Evolutionary conservation across 1,284 basidiomycete genomes (phyloP), one percentile per base, ranked within the genome.

Genomic region (Tetrapyrgos nigripes): DNA sequence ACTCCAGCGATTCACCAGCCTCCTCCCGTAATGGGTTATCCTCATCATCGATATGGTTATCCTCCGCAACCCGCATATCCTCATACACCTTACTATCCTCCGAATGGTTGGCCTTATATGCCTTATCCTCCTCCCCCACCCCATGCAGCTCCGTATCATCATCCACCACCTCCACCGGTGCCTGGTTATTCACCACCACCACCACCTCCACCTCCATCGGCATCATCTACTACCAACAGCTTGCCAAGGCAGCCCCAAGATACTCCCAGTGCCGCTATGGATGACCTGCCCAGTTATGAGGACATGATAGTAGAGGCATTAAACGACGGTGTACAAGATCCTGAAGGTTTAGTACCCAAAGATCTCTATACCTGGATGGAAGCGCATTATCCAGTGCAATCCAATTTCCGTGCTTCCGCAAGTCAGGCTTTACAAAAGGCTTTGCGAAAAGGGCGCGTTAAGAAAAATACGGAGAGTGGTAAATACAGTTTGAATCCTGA

Each of bases 251-350:
- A 65, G 61, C 66, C 61, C 23, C 62, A 64, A 44, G 74, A 73
- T 21, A 66, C 62, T n/a, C n/a, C n/a, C n/a, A n/a, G n/a, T 14
- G 66, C 63, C 46, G 70, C 70, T 23, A 65, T 74, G 0, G 89
- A 91, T 40, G 90, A 91, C 66, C 76, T 93, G 40, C 92, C 92
- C 10, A 91, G 88, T 61, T 93, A 93, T 60, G 91, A 93, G 66
- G 91, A 93, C 63, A 93, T 93, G 92, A 89, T 93, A 33, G 90
- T 89, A 8, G 88, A 91, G 67, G 91, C 91, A 0, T 75, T 93
- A 23, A 70, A 76, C 26, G 88, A 87, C n/a, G 51, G 56, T 79
- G 82, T 47, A 77, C 61, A 73, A 10, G 88, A 91, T 57, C 77
- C 84, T 4, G 88, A 92, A 47, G 92, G 92, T 14, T 83, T 83